Evolutionary conservation across 2,329 filamentous ascomycete species (phyloP).

Genomic region (Exophiala aquamarina): DNA sequence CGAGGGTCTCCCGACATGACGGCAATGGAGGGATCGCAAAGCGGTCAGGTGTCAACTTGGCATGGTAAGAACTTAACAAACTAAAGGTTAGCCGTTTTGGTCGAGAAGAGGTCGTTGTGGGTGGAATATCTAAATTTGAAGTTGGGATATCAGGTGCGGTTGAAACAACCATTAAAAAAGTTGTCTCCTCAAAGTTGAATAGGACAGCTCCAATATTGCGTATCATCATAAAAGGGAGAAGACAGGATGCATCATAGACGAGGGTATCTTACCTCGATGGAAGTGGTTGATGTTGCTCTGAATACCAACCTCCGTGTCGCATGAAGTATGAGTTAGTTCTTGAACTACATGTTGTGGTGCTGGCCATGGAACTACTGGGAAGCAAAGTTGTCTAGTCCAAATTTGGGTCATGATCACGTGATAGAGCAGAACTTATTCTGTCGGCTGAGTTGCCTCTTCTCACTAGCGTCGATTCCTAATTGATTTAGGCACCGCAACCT

Average conservation of each 20-base stretch:
- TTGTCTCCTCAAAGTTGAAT: slow-evolving; percentile 30
- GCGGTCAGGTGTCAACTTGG: slow-evolving; percentile 5
- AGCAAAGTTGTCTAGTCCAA: too few species aligned
- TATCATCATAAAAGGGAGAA: slow-evolving; percentile 28
- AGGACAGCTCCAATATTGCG: slow-evolving; percentile 36
- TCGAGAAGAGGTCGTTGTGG: too few species aligned
- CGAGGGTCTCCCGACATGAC: slow-evolving; percentile 52
- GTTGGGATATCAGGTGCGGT: not conserved
- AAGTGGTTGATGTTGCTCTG: too few species aligned
- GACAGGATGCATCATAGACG: not conserved
- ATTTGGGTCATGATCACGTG: too few species aligned
- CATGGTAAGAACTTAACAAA: not conserved
- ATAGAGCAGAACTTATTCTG: too few species aligned
- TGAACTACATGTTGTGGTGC: too few species aligned
- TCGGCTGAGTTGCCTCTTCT: too few species aligned
- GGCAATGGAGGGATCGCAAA: slow-evolving; percentile 11
- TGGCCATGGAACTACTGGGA: too few species aligned
- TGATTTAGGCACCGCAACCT: not conserved
- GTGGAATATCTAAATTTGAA: not conserved
- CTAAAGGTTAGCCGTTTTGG: too few species aligned
- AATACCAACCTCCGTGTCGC: too few species aligned
- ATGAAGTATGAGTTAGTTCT: too few species aligned
- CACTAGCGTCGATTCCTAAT: not conserved
- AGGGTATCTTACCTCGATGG: slow-evolving; percentile 4
- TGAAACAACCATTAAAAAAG: slow-evolving; percentile 4